phyloP scores from a whole-genome alignment of 2,329 filamentous ascomycete species.

The Colletotrichum aenigma region DNA sequence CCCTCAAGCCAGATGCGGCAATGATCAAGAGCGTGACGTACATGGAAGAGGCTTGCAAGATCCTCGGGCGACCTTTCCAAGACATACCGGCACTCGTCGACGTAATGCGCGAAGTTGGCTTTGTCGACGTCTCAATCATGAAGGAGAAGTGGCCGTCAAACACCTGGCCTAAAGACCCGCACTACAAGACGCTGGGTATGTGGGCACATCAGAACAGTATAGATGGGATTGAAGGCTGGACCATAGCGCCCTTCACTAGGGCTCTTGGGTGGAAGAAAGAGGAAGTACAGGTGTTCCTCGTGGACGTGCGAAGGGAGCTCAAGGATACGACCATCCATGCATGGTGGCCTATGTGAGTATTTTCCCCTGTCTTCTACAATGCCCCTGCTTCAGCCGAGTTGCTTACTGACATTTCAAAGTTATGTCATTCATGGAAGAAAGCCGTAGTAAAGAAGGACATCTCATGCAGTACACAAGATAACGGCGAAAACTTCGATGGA shows the following conservation, averaged over 20 bases:
- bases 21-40: conserved; percentile 33
- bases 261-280: conserved; percentile 33
- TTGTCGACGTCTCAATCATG: conserved; percentile 53
- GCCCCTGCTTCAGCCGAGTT: neutral
- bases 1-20: conserved; percentile 26
- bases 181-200: conserved; percentile 54
- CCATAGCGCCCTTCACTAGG: conserved; percentile 37
- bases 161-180: conserved; percentile 54
- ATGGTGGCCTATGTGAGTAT: conserved; percentile 41
- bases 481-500: neutral
- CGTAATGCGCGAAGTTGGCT: conserved; percentile 55
- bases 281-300: conserved; percentile 36
- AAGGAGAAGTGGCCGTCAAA: conserved; percentile 55
- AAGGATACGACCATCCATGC: conserved; percentile 36
- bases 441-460: neutral
- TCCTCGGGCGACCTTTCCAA: conserved; percentile 31
- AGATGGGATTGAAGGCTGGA: conserved; percentile 37
- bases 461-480: neutral
- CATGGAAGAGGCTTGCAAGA: conserved; percentile 32
- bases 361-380: neutral
- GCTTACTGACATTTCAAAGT: neutral
- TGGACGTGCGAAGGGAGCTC: conserved; percentile 35
- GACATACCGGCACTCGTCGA: conserved; percentile 32
- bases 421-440: neutral
- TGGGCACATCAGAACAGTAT: conserved; percentile 36